Base-by-base conservation (phyloP, 202 grass and related monocot genomes). In the Schoenoplectus triqueter region DNA sequence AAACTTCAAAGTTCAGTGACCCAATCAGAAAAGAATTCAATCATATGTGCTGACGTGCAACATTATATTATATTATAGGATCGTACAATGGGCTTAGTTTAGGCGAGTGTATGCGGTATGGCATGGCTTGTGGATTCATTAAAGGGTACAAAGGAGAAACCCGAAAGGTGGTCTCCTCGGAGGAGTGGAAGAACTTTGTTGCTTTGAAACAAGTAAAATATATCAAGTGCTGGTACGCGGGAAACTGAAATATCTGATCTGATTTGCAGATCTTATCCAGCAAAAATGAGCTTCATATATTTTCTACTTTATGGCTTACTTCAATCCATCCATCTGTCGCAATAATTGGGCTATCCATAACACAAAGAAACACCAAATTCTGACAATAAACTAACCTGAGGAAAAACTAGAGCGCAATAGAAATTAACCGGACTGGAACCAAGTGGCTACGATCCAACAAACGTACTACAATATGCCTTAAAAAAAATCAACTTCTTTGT, bases 141-240 rank as follows among this genome's bases (percentile, higher is more conserved):
- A 19, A 56, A 55, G 22, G 55, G 18, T 63, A 80, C 22, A 80
- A n/a, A 45, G 22, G 51, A 62, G 41, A 46, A 2, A 59, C 31
- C 31, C 31, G 31, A 31, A 31, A 31, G 55, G 52, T 80, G 9
- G 76, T 14, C 76, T 80, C 76, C 76, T 63, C 55, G 46, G 52
- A 80, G 55, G 31, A 15, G 7, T 44, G 76, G 76, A 62, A 62
- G 15, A 18, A 7, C 14, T 39, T 70, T 18, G 14, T 69, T 70
- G 10, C 39, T 42, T 42, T 68, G 3, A 14, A 0, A 41, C 65
- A 5, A 67, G 10, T 10, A 42, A 67, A 67, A 31, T 41, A 11
- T 41, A 7, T 69, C 5, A 45, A 69, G 41, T 70, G 14, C 41
- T 40, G 64, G 64, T 67, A 67, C 21, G 17, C 20, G 21, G 22